phyloP scores from a whole-genome alignment of 2,329 filamentous ascomycete genomes.

The Cadophora sp. region DNA sequence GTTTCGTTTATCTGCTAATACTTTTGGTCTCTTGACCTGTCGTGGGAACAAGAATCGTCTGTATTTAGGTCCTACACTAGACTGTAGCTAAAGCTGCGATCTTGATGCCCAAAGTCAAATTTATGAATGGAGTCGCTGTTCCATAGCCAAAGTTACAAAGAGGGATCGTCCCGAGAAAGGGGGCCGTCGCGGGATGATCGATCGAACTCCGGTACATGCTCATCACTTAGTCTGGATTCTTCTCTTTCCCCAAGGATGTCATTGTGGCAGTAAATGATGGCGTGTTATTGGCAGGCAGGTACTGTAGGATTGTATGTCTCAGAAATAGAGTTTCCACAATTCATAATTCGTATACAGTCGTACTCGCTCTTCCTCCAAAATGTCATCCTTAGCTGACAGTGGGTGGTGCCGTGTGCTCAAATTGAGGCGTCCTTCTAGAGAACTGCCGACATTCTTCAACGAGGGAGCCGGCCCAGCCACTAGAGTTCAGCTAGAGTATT shows the following conservation, averaged over 20 bases:
- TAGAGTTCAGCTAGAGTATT: too few relatives aligned
- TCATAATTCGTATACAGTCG: not conserved
- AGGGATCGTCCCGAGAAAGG: slow-evolving; percentile 2
- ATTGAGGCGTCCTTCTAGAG: not conserved
- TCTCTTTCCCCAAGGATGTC: not conserved
- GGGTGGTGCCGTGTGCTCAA: too few relatives aligned
- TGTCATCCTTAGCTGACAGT: too few relatives aligned
- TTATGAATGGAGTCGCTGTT: not conserved
- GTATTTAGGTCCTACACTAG: too few relatives aligned
- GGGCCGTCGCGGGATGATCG: not conserved
- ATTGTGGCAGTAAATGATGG: not conserved
- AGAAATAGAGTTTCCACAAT: slow-evolving; percentile 1
- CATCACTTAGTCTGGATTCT: not conserved
- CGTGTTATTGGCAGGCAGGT: not conserved
- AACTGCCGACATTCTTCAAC: not conserved
- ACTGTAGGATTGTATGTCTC: slow-evolving; percentile 4
- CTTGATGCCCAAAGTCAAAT: not conserved
- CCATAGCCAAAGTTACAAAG: not conserved
- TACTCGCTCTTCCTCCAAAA: not conserved
- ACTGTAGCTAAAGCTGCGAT: not conserved
- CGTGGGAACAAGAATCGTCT: too few relatives aligned
- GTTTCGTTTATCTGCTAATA: too few relatives aligned
- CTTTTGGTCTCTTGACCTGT: too few relatives aligned
- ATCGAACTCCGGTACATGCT: not conserved
- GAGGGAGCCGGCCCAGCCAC: not conserved